Conservation (phyloP, 129 eudicot species). For the Artemisia argyi region DNA sequence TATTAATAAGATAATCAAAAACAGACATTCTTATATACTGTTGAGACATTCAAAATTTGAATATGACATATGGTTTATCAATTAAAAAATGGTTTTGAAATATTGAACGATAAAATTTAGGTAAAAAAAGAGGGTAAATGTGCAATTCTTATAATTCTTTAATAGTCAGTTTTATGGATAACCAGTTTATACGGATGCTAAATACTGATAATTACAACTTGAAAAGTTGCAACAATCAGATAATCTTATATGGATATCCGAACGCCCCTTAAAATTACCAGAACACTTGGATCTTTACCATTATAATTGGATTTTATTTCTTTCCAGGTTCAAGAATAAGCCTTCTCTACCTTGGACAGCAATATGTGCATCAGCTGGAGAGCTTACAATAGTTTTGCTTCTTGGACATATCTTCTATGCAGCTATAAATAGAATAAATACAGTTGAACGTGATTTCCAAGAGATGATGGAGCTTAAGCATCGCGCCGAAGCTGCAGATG, state of each 20-base stretch:
- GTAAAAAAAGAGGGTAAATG: background rate
- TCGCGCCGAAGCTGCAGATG: conserved; percentile 93
- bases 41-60: background rate
- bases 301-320: background rate
- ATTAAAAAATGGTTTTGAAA: background rate
- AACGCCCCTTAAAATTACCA: background rate
- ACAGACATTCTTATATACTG: background rate
- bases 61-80: background rate
- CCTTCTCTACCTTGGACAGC: conserved; percentile 76
- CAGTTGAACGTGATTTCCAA: conserved; percentile 54
- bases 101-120: background rate
- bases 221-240: background rate
- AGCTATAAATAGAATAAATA: conserved; percentile 58
- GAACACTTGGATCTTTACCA: background rate
- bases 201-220: background rate
- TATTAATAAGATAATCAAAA: background rate
- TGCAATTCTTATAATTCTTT: background rate
- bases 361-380: conserved; percentile 51
- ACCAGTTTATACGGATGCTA: too few relatives aligned
- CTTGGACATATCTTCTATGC: conserved; percentile 61
- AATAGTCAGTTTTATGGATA: background rate
- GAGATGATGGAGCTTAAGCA: conserved; percentile 71
- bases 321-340: conserved; percentile 67
- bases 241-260: background rate
- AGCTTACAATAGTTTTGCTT: conserved; percentile 58